Base-by-base conservation (phyloP, 345 rosid genomes). In the Eucalyptus paniculata region DNA sequence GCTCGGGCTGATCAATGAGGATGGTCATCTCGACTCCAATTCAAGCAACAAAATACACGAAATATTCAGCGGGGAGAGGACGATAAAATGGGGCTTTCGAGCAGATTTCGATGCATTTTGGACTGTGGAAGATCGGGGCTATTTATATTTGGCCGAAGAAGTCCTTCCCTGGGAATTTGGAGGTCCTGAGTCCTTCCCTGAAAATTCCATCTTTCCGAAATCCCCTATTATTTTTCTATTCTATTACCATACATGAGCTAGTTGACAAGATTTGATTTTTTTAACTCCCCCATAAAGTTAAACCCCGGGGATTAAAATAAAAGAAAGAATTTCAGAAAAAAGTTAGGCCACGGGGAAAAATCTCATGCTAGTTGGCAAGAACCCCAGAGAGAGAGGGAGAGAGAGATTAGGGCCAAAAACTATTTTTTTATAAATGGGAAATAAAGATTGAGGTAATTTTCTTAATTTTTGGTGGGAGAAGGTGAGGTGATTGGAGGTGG, bases 111-210 rank as follows among this genome's bases (percentile, higher is more conserved):
- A 42, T 30, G 60, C 85, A 87, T 87, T 87, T 86, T 30, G 88
- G 26, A 37, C n/a, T 2, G 9, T 13, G 6, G 26, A n/a, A 40
- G 86, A 23, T 4, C 26, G n/a, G 56, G 34, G 89, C 87, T 93
- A 94, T 95, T 93, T 95, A 95, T 95, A 95, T 45, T 81, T 87
- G 83, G 87, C 92, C 89, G 91, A 92, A 85, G 86, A 40, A 89
- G 95, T 90, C 95, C 96, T 95, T 92, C 91, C 90, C 93, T 89
- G 93, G 89, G 94, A 95, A 91, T 93, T 93, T 69, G 77, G 62
- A 91, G 91, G 26, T 89, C 91, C 90, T 2, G 69, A 87, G 95
- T 92, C 93, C 96, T 94, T 91, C 54, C 86, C 90, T 91, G 93
- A 92, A 92, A 91, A 89, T 77, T 44, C 85, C 47, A 21, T 24